phyloP scores from a whole-genome alignment of 345 rosid genomes.

The Chamaenerion angustifolium region DNA sequence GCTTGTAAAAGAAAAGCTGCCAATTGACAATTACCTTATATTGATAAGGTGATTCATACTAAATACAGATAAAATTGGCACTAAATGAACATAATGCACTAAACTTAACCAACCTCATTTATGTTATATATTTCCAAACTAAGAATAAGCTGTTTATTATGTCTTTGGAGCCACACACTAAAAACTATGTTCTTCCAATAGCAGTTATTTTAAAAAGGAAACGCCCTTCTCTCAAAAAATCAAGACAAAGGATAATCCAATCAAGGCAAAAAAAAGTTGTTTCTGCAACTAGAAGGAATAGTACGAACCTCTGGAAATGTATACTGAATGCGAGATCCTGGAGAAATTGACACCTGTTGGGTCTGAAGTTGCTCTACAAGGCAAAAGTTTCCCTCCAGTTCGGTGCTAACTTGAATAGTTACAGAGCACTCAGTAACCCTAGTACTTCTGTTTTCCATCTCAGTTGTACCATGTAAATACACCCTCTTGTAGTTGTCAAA shows the following conservation, averaged over 20 bases:
- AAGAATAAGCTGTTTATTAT: no score
- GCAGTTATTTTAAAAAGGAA: no score
- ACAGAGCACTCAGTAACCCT: conserved; percentile 61
- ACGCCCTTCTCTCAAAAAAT: no score
- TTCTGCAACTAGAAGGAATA: neutral
- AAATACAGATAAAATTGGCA: no score
- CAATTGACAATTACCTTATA: conserved; percentile 11
- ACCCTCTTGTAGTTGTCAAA: conserved; percentile 57
- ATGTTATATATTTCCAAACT: no score
- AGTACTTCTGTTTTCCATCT: conserved; percentile 62
- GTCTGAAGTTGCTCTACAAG: conserved; percentile 69
- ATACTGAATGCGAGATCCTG: conserved; percentile 38
- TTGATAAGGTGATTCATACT: no score
- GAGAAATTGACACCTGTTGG: conserved; percentile 43
- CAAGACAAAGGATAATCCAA: no score
- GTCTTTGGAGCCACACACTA: no score
- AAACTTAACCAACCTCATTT: no score
- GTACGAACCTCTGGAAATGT: conserved; percentile 59
- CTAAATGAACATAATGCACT: no score
- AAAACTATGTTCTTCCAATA: no score
- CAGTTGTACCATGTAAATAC: conserved; percentile 67
- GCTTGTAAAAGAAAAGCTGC: conserved; percentile 89
- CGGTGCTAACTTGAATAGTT: conserved; percentile 58
- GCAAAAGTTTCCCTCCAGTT: conserved; percentile 52
- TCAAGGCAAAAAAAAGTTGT: no score